Base-by-base conservation (phyloP, 192 early-diverging fungal species). In the Coemansia sp. region DNA sequence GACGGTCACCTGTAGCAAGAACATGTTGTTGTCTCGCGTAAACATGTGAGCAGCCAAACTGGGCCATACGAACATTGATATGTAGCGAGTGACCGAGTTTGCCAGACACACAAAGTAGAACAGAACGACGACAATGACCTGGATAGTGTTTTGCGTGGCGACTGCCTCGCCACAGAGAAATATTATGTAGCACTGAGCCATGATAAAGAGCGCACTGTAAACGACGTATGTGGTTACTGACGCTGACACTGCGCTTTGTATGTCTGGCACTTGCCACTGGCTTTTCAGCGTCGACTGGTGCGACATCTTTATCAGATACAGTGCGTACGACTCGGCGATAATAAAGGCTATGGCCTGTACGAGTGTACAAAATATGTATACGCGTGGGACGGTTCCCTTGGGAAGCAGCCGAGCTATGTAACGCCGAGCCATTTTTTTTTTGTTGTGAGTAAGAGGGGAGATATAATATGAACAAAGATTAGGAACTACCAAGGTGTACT, bases 151-250 rank as follows among this genome's bases (percentile, higher is more conserved):
- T 37, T 76, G 46, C 66, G 74, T 65, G 7, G 66, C 68, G 14
- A 74, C 66, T 13, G 82, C 82, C 28, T 79, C 76, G 23, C 73
- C 58, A 43, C 77, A 79, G 23, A 84, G 68, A 39, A 74, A 69
- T 32, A 84, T 62, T 6, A 74, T 73, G 68, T 80, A 84, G 14
- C 66, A 63, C 61, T 84, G 77, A 10, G 82, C 75, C 9, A 74
- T 43, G 28, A 84, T 84, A 32, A 76, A 77, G 26, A 84, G 69
- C 64, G 73, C 74, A 42, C 71, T 76, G 74, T 84, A 84, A 10
- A 84, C 77, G 68, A 73, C 63, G 21, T 80, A 80, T 21, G 74
- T 69, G 16, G 70, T 73, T 26, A 80, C 75, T 26, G 78, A 80
- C 23, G 73, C 65, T 11, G 73, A 42, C 33, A 80, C 74, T 13